These are phyloP conservation scores for Jackrogersella multiformis DNA, from an alignment of 495 filamentous ascomycete species.

Conservation along the genomic window DNA sequence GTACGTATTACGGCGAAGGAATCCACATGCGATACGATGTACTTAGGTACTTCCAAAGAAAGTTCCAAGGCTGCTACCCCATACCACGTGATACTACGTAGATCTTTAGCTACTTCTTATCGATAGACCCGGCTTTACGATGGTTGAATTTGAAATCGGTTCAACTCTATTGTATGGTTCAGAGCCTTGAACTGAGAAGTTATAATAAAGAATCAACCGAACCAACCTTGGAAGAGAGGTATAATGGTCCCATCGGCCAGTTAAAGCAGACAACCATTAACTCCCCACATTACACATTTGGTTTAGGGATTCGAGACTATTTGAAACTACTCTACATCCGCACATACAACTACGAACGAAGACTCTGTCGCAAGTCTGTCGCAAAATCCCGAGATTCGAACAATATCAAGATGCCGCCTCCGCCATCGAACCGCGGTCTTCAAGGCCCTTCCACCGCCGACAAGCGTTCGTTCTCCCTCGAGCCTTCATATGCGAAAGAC, in stretches of 20 bases:
- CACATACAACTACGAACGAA: not conserved
- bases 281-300: not conserved
- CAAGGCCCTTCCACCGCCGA: slow-evolving; percentile 85
- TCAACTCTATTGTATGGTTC: no score
- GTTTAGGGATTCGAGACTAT: not conserved
- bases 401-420: slow-evolving; percentile 56
- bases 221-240: no score
- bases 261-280: not conserved
- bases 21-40: slow-evolving; percentile 25
- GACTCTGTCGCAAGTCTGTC: no score
- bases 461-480: slow-evolving; percentile 73
- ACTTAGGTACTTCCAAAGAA: slow-evolving; percentile 3
- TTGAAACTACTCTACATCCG: not conserved
- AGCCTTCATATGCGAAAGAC: slow-evolving; percentile 34
- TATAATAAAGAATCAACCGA: not conserved
- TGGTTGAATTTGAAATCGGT: slow-evolving; percentile 30
- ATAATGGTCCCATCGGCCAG: slow-evolving; percentile 16
- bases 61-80: slow-evolving; percentile 9
- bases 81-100: slow-evolving; percentile 29
- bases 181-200: slow-evolving; percentile 10
- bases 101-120: slow-evolving; percentile 4
- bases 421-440: slow-evolving; percentile 52
- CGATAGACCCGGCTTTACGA: slow-evolving; percentile 32
- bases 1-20: slow-evolving; percentile 4
- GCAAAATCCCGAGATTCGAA: not conserved